These are phyloP conservation scores for Tothia fuscella DNA, from an alignment of 2,329 filamentous ascomycete species.

Conservation along the genomic window DNA sequence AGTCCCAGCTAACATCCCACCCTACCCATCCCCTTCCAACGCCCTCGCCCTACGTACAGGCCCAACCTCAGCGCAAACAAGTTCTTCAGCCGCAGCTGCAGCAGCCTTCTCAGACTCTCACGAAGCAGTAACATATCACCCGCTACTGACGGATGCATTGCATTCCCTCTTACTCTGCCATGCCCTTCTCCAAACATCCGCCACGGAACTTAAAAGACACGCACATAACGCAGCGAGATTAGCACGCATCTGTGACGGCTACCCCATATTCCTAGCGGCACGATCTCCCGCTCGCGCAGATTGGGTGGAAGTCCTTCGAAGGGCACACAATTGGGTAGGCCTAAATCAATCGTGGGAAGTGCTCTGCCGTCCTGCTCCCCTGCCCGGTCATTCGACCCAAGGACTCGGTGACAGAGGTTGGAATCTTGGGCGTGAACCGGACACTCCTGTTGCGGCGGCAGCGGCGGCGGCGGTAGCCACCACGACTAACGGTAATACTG, in stretches of 20 bases:
- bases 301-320: conserved; percentile 65
- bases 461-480: background rate
- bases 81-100: conserved; percentile 23
- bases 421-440: conserved; percentile 2
- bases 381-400: conserved; percentile 21
- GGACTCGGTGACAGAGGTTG: conserved; percentile 8
- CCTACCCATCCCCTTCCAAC: conserved; percentile 3
- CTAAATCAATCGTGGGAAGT: conserved; percentile 56
- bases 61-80: conserved; percentile 8
- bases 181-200: conserved; percentile 64
- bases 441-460: background rate
- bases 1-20: conserved; percentile 2
- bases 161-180: conserved; percentile 70
- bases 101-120: conserved; percentile 33
- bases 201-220: conserved; percentile 66
- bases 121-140: conserved; percentile 68
- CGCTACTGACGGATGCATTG: conserved; percentile 64
- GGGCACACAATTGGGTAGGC: conserved; percentile 57
- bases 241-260: conserved; percentile 62
- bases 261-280: conserved; percentile 65
- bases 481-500: background rate
- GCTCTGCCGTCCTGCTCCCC: conserved; percentile 45
- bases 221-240: conserved; percentile 72
- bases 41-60: background rate
- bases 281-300: conserved; percentile 62